These are phyloP conservation scores for Elsinoe necatrix DNA, from an alignment of 2,329 filamentous ascomycete species.

Conservation along the genomic window DNA sequence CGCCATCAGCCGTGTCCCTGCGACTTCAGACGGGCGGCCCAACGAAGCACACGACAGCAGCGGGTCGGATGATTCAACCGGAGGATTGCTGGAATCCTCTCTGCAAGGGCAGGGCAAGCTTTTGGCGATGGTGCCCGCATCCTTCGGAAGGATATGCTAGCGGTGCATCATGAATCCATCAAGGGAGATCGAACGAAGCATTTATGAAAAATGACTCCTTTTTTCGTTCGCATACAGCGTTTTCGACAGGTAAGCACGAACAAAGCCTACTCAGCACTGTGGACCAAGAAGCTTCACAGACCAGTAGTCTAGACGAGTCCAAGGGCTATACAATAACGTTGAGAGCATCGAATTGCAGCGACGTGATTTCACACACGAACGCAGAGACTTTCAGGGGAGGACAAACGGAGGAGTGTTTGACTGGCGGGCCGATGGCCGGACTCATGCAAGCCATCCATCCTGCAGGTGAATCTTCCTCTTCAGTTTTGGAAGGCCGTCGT, in stretches of 20 bases:
- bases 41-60: slow-evolving; percentile 1
- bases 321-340: not conserved
- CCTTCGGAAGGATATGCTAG: slow-evolving; percentile 6
- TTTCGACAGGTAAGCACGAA: not conserved
- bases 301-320: not conserved
- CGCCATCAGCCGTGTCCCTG: not conserved
- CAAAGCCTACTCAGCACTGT: slow-evolving; percentile 6
- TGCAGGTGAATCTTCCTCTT: slow-evolving; percentile 1
- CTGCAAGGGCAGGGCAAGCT: slow-evolving; percentile 11
- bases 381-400: not conserved
- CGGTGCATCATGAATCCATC: not conserved
- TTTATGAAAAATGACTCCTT: not conserved
- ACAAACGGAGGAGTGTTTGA: not conserved
- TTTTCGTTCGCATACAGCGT: not conserved
- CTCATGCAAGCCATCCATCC: slow-evolving; percentile 1
- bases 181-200: not conserved
- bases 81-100: not conserved
- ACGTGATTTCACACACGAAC: not conserved
- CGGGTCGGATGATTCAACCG: not conserved
- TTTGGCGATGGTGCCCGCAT: slow-evolving; percentile 4
- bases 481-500: not conserved
- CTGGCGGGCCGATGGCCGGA: not conserved
- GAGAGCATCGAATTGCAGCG: not conserved
- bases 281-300: not conserved
- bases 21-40: not conserved